Percentiles rank a stretch among this genome's conserved stretches.
Conservation (phyloP, 306 rosid genomes). For the Carpinus fangiana region DNA sequence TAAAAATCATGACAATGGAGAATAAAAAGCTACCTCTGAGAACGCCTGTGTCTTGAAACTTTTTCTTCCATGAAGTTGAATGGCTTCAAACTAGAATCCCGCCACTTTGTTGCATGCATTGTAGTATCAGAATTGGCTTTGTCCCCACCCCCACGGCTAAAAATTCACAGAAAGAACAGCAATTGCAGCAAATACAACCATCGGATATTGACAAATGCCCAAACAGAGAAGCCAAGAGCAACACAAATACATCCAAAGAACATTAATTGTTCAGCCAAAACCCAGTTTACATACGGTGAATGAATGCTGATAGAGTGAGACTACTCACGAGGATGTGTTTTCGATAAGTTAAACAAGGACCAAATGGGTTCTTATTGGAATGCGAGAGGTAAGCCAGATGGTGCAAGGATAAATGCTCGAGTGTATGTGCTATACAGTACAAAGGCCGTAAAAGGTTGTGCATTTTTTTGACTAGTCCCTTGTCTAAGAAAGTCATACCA, state of each 20-base stretch:
- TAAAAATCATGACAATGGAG: background rate
- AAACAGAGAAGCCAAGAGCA: constrained; percentile 24
- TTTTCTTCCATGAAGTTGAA: constrained; percentile 59
- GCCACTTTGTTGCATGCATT: constrained; percentile 56
- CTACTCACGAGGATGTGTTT: constrained; percentile 40
- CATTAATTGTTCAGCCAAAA: constrained; percentile 48
- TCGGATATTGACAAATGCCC: constrained; percentile 52
- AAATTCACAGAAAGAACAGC: constrained; percentile 58
- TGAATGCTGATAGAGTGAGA: constrained; percentile 44
- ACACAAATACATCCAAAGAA: constrained; percentile 49
- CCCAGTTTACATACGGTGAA: background rate
- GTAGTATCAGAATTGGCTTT: constrained; percentile 37
- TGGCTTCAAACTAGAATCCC: constrained; percentile 45
- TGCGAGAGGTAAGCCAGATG: constrained; percentile 24
- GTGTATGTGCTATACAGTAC: constrained; percentile 34
- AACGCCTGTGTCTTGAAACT: constrained; percentile 57
- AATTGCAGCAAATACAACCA: constrained; percentile 45
- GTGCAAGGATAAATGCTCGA: constrained; percentile 24
- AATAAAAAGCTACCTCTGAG: constrained; percentile 32
- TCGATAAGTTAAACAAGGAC: constrained; percentile 38
- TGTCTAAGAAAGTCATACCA: constrained; percentile 47
- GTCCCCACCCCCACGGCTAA: constrained; percentile 39
- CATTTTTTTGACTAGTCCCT: constrained; percentile 38
- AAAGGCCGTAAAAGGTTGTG: constrained; percentile 34
- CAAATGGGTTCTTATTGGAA: constrained; percentile 28